Percentiles rank a stretch among this genome's conserved stretches.
These are phyloP conservation scores for Candida sojae DNA, from an alignment of 1,139 yeast genomes.

Conservation along the genomic window DNA sequence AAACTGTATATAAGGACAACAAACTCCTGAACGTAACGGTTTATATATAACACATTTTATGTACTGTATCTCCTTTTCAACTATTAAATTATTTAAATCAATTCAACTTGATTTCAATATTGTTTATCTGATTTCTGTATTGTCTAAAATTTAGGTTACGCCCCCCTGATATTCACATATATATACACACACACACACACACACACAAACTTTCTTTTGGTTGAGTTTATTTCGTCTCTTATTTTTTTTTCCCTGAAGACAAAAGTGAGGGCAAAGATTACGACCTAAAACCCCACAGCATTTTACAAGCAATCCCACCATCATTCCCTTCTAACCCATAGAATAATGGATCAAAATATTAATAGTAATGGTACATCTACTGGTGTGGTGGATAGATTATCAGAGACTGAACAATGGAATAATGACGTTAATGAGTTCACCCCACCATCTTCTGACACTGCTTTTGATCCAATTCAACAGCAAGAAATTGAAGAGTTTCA, in stretches of 20 bases:
- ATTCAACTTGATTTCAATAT: slow-evolving; percentile 2
- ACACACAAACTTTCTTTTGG: too few relatives aligned
- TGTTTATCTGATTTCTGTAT: neutral
- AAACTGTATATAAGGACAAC: too few relatives aligned
- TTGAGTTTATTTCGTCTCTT: too few relatives aligned
- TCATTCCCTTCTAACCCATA: neutral
- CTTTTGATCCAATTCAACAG: slow-evolving; percentile 5
- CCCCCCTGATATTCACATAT: too few relatives aligned
- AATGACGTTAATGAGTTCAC: neutral
- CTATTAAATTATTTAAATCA: neutral
- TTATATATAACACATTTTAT: too few relatives aligned
- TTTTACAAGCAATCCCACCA: neutral
- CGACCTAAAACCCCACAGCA: too few relatives aligned
- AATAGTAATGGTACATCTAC: neutral
- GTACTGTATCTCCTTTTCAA: too few relatives aligned
- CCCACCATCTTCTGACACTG: neutral
- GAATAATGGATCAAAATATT: neutral
- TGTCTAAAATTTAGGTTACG: too few relatives aligned
- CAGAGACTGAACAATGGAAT: slow-evolving; percentile 3
- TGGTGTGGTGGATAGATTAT: slow-evolving; percentile 1
- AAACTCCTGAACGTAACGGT: too few relatives aligned
- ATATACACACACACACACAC: too few relatives aligned
- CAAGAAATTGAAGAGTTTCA: slow-evolving; percentile 5
- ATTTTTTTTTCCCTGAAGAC: too few relatives aligned
- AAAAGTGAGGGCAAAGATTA: too few relatives aligned